Conservation (phyloP, 805 yeast species). For the Nakazawaea ernobii region DNA sequence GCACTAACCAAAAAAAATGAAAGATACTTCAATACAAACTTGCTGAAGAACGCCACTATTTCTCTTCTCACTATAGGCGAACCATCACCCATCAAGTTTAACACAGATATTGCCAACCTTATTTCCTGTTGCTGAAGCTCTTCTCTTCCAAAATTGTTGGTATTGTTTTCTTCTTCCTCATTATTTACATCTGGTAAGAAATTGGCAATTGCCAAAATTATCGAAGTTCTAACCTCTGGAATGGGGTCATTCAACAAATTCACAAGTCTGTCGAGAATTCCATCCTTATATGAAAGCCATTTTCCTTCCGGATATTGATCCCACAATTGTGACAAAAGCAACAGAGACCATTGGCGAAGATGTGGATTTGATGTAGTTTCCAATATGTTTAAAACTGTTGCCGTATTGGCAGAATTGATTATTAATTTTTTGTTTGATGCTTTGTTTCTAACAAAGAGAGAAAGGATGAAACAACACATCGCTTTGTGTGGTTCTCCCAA, state of each 20-base stretch:
- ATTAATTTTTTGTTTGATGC: constrained; percentile 76
- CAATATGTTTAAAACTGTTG: constrained; percentile 59
- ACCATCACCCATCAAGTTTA: constrained; percentile 76
- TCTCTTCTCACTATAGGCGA: constrained; percentile 87
- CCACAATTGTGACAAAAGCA: constrained; percentile 75
- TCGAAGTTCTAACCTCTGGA: constrained; percentile 90
- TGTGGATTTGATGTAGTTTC: constrained; percentile 76
- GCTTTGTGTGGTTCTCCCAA: constrained; percentile 79
- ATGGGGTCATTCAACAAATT: constrained; percentile 76
- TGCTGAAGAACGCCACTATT: constrained; percentile 68
- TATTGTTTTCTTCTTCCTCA: constrained; percentile 25
- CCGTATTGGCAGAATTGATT: constrained; percentile 65
- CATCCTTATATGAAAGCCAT: constrained; percentile 61
- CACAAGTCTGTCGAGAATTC: constrained; percentile 50
- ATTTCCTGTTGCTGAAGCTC: constrained; percentile 65
- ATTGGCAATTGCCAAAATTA: constrained; percentile 65
- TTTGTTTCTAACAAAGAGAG: constrained; percentile 79
- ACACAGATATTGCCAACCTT: constrained; percentile 59
- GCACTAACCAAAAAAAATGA: constrained; percentile 83
- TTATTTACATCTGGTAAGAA: constrained; percentile 47
- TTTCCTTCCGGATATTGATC: constrained; percentile 68
- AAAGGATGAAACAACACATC: constrained; percentile 86
- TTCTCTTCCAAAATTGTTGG: constrained; percentile 18
- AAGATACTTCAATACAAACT: constrained; percentile 62
- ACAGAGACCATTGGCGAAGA: constrained; percentile 87